Conservation (phyloP, 2,329 filamentous ascomycete genomes). For the Juglanconis sp. region DNA sequence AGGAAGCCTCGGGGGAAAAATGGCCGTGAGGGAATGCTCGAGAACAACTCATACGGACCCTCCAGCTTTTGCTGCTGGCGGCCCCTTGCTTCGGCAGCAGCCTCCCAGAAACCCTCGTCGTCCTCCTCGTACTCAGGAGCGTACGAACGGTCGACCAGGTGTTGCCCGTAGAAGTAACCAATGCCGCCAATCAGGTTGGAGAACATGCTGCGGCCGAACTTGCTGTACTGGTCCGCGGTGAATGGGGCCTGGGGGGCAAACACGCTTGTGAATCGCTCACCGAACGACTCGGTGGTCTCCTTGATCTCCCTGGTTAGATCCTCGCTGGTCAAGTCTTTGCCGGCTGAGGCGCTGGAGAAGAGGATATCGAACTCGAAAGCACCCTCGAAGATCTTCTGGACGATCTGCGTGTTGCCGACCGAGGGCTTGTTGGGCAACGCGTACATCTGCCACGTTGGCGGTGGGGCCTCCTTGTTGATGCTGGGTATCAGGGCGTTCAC, state of each 20-base stretch:
- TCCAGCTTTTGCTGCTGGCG: slow-evolving; percentile 68
- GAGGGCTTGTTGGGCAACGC: slow-evolving; percentile 68
- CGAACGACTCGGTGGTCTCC: slow-evolving; percentile 64
- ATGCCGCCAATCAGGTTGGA: slow-evolving; percentile 93
- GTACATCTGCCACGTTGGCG: slow-evolving; percentile 83
- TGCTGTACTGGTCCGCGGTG: slow-evolving; percentile 65
- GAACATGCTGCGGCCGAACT: slow-evolving; percentile 85
- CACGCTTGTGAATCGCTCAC: slow-evolving; percentile 68
- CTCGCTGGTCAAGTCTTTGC: slow-evolving; percentile 51
- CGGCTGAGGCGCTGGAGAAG: slow-evolving; percentile 75
- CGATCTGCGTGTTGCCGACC: slow-evolving; percentile 75
- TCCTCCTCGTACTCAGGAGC: slow-evolving; percentile 94
- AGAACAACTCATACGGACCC: slow-evolving; percentile 85
- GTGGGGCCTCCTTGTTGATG: slow-evolving; percentile 50
- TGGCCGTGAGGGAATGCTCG: slow-evolving; percentile 83
- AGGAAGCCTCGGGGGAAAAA: slow-evolving; percentile 97
- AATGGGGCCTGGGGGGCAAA: slow-evolving; percentile 77
- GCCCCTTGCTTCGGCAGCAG: slow-evolving; percentile 74
- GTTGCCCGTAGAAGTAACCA: slow-evolving; percentile 89
- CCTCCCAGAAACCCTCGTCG: slow-evolving; percentile 93
- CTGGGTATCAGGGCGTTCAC: slow-evolving; percentile 46
- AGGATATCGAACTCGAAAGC: slow-evolving; percentile 90
- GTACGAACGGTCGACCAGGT: slow-evolving; percentile 85
- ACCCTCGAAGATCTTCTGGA: slow-evolving; percentile 90
- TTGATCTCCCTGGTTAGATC: slow-evolving; percentile 70